Percentiles rank a stretch among this genome's conserved stretches.
Evolutionary conservation across 2,329 filamentous ascomycete species (phyloP).

Genomic region (Fusarium bactridioides): DNA sequence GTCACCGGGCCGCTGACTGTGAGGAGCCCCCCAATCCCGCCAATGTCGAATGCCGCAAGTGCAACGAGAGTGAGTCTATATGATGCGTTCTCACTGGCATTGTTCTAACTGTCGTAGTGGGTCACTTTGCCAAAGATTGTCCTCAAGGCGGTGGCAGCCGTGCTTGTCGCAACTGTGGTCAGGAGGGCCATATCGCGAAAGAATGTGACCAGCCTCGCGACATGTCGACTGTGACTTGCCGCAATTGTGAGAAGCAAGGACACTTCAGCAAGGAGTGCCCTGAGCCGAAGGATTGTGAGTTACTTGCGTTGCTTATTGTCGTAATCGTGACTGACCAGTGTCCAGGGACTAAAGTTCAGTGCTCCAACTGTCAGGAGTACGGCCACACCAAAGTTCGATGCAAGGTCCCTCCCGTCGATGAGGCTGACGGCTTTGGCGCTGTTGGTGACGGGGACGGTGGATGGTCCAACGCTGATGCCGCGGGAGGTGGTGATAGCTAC

Average conservation of each 20-base stretch:
- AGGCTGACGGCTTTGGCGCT: constrained; percentile 19
- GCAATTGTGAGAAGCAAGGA: constrained; percentile 66
- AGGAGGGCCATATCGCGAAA: constrained; percentile 64
- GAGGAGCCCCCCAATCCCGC: constrained; percentile 68
- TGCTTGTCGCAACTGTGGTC: constrained; percentile 69
- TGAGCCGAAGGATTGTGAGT: constrained; percentile 57
- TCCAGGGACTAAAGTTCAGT: constrained; percentile 51
- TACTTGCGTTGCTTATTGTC: neutral
- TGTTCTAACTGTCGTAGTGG: constrained; percentile 50
- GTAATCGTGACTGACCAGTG: constrained; percentile 22
- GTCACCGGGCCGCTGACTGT: constrained; percentile 61
- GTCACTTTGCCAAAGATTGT: constrained; percentile 71
- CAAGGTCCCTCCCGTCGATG: constrained; percentile 43
- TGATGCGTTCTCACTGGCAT: neutral
- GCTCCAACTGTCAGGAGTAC: constrained; percentile 49
- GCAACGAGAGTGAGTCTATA: constrained; percentile 61
- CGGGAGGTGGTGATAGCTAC: neutral
- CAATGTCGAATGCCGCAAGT: constrained; percentile 72
- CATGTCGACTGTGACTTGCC: constrained; percentile 62
- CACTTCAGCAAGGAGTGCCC: constrained; percentile 71
- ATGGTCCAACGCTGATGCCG: constrained; percentile 8
- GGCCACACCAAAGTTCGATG: constrained; percentile 52
- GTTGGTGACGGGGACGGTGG: constrained; percentile 4
- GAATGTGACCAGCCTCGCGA: constrained; percentile 59
- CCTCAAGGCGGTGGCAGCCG: constrained; percentile 65